Conservation (phyloP, 257 asterid genomes). For the Eucommia ulmoides region DNA sequence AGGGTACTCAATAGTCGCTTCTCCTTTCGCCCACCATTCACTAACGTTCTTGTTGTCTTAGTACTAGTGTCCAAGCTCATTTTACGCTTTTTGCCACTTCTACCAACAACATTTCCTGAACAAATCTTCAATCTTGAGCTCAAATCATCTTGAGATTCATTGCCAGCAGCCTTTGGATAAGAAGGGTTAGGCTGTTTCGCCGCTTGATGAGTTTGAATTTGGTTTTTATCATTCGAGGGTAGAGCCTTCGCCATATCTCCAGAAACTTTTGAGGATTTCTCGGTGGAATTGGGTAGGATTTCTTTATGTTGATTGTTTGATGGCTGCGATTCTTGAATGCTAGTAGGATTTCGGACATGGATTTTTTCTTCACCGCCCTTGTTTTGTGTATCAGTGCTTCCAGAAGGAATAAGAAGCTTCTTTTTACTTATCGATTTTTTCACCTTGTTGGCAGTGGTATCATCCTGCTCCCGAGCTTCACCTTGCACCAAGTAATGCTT, state of each 20-base stretch:
- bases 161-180: constrained; percentile 12
- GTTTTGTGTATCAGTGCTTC: constrained; percentile 14
- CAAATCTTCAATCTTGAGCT: too few species aligned
- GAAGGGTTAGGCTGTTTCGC: constrained; percentile 15
- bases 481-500: constrained; percentile 41
- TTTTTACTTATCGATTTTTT: constrained; percentile 10
- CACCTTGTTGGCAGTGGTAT: constrained; percentile 10
- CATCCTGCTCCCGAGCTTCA: constrained; percentile 13
- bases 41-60: constrained; percentile 8
- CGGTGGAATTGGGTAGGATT: constrained; percentile 8
- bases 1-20: constrained; percentile 27
- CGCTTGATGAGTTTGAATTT: constrained; percentile 14
- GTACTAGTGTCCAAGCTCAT: constrained; percentile 12
- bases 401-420: constrained; percentile 20
- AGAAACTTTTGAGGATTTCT: constrained; percentile 13
- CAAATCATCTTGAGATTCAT: constrained; percentile 21
- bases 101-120: too few species aligned
- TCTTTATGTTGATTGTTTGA: constrained; percentile 14
- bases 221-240: constrained; percentile 13
- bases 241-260: constrained; percentile 17
- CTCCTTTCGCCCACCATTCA: constrained; percentile 19
- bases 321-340: constrained; percentile 8
- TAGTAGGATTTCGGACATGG: constrained; percentile 6
- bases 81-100: constrained; percentile 14
- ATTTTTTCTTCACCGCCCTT: constrained; percentile 13